These are phyloP conservation scores for Puccinia brachypodii DNA, from an alignment of 1,284 basidiomycete genomes.

Conservation along the genomic window DNA sequence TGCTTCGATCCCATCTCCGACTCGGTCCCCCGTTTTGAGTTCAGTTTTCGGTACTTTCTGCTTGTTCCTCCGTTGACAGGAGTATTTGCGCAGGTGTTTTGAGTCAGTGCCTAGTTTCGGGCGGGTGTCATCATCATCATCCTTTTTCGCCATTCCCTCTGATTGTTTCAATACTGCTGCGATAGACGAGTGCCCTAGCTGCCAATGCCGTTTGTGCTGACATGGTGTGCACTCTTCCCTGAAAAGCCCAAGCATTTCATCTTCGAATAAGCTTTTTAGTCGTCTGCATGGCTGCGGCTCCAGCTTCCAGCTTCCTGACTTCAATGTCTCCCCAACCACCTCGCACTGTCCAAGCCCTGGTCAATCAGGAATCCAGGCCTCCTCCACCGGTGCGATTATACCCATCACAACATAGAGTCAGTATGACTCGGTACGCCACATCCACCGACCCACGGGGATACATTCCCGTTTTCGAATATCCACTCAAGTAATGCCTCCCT, in stretches of 20 bases:
- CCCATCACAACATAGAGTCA: slow-evolving; percentile 71
- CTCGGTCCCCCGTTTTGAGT: neutral
- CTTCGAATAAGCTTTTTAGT: slow-evolving; percentile 12
- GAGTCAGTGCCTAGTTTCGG: slow-evolving; percentile 8
- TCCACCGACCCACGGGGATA: slow-evolving; percentile 81
- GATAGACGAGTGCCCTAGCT: neutral
- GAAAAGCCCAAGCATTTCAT: neutral
- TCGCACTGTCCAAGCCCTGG: slow-evolving; percentile 42
- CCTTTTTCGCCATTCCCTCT: neutral
- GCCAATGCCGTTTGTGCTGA: neutral
- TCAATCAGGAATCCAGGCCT: slow-evolving; percentile 34
- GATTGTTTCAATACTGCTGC: slow-evolving; percentile 1
- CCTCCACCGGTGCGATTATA: slow-evolving; percentile 45
- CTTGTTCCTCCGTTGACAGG: neutral
- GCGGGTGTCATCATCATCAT: neutral
- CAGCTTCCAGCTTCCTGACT: slow-evolving; percentile 19
- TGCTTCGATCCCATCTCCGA: neutral
- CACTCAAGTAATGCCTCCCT: slow-evolving; percentile 62
- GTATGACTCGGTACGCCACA: slow-evolving; percentile 78
- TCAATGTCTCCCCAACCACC: slow-evolving; percentile 43
- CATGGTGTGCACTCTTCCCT: neutral
- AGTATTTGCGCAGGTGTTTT: slow-evolving; percentile 13
- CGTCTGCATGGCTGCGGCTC: slow-evolving; percentile 29
- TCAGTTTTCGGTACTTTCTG: neutral
- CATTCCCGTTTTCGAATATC: slow-evolving; percentile 82